phyloP scores from a whole-genome alignment of 2,329 filamentous ascomycete genomes.

The Diplocarpon mali region DNA sequence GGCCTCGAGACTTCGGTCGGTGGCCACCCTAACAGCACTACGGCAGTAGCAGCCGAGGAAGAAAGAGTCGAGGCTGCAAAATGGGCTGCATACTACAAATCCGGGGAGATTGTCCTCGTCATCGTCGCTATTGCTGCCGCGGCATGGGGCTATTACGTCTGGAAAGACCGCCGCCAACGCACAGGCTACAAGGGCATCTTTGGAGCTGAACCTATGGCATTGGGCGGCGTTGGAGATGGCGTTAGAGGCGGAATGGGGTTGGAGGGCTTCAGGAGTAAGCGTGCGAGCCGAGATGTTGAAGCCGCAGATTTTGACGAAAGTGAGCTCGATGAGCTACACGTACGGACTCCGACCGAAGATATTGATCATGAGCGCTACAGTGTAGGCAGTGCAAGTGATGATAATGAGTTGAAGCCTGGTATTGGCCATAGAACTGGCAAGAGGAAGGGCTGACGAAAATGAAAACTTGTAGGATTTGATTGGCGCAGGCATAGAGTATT shows the following conservation, averaged over 20 bases:
- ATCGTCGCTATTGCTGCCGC: slow-evolving; percentile 52
- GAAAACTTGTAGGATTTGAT: not conserved
- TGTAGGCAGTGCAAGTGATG: slow-evolving; percentile 46
- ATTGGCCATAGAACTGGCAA: slow-evolving; percentile 17
- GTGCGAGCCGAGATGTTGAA: slow-evolving; percentile 43
- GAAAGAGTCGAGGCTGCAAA: slow-evolving; percentile 54
- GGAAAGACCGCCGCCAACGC: slow-evolving; percentile 47
- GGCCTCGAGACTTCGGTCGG: slow-evolving; percentile 55
- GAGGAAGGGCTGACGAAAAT: slow-evolving; percentile 9
- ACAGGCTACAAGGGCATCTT: slow-evolving; percentile 39
- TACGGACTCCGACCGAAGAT: slow-evolving; percentile 24
- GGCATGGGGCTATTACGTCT: slow-evolving; percentile 54
- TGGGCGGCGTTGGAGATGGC: slow-evolving; percentile 20
- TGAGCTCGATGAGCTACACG: slow-evolving; percentile 50
- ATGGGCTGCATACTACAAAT: slow-evolving; percentile 62
- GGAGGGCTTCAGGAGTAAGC: slow-evolving; percentile 38
- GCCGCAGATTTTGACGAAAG: slow-evolving; percentile 56
- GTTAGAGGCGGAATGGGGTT: slow-evolving; percentile 28
- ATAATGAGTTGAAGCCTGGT: slow-evolving; percentile 29
- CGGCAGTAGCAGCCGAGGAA: slow-evolving; percentile 49
- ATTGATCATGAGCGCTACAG: slow-evolving; percentile 40
- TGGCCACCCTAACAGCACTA: slow-evolving; percentile 55
- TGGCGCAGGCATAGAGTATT: not conserved
- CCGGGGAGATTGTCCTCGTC: slow-evolving; percentile 57
- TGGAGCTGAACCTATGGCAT: slow-evolving; percentile 23